Percentiles rank a stretch among this genome's conserved stretches.
Evolutionary conservation across 257 asterid genomes (phyloP).

Genomic region (Verbena officinalis): DNA sequence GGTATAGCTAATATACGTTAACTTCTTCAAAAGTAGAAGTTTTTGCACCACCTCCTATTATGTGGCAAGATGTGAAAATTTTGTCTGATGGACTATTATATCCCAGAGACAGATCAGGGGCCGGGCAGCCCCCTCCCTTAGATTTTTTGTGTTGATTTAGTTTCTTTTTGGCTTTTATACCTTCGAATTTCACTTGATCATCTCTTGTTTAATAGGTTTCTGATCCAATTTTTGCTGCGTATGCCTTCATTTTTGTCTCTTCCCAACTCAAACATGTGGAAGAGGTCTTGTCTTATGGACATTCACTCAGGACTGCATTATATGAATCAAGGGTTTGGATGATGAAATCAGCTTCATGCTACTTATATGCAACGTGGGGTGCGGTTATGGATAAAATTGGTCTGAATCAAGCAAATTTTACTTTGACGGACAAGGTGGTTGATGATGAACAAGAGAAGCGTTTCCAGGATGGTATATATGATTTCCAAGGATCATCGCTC

Average conservation of each 20-base stretch:
- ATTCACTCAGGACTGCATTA: slow-evolving; percentile 49
- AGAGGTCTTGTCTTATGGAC: slow-evolving; percentile 54
- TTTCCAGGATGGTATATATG: slow-evolving; percentile 47
- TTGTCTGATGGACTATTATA: too few relatives aligned
- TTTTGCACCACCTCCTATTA: too few relatives aligned
- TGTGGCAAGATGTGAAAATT: too few relatives aligned
- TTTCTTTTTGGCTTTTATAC: too few relatives aligned
- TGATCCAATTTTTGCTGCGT: slow-evolving; percentile 47
- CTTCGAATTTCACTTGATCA: background rate
- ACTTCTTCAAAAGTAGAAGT: too few relatives aligned
- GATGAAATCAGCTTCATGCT: slow-evolving; percentile 57
- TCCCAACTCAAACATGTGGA: slow-evolving; percentile 51
- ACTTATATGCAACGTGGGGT: slow-evolving; percentile 53
- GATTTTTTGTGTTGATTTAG: too few relatives aligned
- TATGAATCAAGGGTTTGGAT: slow-evolving; percentile 66
- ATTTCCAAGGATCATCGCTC: slow-evolving; percentile 51
- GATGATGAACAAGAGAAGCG: slow-evolving; percentile 47
- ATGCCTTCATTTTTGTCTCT: slow-evolving; percentile 45
- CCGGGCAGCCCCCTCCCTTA: too few relatives aligned
- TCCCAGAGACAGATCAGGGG: too few relatives aligned
- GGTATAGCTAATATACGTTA: too few relatives aligned
- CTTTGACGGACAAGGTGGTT: slow-evolving; percentile 58
- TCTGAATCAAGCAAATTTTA: slow-evolving; percentile 50
- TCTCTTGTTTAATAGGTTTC: slow-evolving; percentile 47
- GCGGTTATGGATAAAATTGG: slow-evolving; percentile 50